These are phyloP conservation scores for Nephelium lappaceum DNA, from an alignment of 345 rosid genomes.

Conservation along the genomic window DNA sequence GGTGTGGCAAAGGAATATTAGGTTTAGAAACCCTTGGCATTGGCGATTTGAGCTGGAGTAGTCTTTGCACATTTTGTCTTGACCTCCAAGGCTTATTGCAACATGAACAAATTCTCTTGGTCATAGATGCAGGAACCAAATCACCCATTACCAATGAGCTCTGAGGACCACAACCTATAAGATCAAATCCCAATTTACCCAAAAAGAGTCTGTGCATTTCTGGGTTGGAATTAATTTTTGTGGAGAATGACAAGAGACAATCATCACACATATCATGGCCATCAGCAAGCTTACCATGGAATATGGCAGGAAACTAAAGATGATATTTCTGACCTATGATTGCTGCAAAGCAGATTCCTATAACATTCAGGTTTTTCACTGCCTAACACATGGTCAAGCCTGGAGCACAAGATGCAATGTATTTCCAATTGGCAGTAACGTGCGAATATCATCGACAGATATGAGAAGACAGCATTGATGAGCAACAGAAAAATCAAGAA, in stretches of 20 bases:
- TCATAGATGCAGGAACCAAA: conserved; percentile 21
- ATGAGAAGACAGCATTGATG: conserved; percentile 59
- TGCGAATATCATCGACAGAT: conserved; percentile 63
- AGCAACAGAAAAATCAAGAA: conserved; percentile 62
- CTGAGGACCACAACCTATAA: conserved; percentile 24
- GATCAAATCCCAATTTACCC: conserved; percentile 50
- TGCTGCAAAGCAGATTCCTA: conserved; percentile 56
- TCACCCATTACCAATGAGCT: conserved; percentile 34
- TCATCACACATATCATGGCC: conserved; percentile 61
- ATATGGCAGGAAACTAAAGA: conserved; percentile 58
- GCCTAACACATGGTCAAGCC: conserved; percentile 60
- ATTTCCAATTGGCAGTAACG: conserved; percentile 54
- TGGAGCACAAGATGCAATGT: conserved; percentile 77
- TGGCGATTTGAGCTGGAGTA: conserved; percentile 33
- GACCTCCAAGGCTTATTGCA: conserved; percentile 59
- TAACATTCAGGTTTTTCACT: conserved; percentile 46
- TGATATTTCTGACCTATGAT: conserved; percentile 66
- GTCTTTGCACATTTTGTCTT: conserved; percentile 40
- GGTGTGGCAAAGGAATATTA: conserved; percentile 36
- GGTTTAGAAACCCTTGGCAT: conserved; percentile 29
- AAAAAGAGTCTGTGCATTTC: conserved; percentile 48
- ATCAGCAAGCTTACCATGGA: conserved; percentile 64
- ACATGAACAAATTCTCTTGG: conserved; percentile 55
- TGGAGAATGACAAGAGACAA: conserved; percentile 65
- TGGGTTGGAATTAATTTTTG: conserved; percentile 48